phyloP scores from a whole-genome alignment of 2,329 filamentous ascomycete genomes.

The Fusarium sp. region DNA sequence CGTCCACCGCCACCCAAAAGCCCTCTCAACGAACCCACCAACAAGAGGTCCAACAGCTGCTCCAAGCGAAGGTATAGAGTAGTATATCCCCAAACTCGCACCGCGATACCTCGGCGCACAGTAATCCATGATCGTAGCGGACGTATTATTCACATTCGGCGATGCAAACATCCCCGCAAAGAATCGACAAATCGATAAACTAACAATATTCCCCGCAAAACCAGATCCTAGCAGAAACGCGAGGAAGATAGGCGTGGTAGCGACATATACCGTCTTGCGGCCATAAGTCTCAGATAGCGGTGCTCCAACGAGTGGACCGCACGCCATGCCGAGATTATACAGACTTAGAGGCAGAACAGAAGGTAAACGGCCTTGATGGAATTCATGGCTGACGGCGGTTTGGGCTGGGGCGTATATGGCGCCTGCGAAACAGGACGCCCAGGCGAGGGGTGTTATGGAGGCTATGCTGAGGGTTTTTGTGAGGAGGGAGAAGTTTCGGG shows the following conservation, averaged over 20 bases:
- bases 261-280: constrained; percentile 19
- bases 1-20: constrained; percentile 24
- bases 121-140: constrained; percentile 28
- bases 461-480: constrained; percentile 12
- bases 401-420: constrained; percentile 25
- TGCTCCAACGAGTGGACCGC: constrained; percentile 16
- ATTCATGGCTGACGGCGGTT: not conserved
- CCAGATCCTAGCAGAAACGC: not conserved
- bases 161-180: constrained; percentile 30
- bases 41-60: constrained; percentile 15
- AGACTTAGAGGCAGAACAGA: constrained; percentile 6
- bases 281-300: constrained; percentile 28
- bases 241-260: constrained; percentile 23
- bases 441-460: constrained; percentile 5
- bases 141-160: constrained; percentile 27
- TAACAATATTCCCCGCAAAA: not conserved
- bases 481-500: constrained; percentile 13
- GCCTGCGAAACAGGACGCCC: constrained; percentile 6
- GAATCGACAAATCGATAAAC: constrained; percentile 15
- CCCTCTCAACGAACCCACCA: constrained; percentile 12
- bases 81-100: constrained; percentile 16
- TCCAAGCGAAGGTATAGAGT: constrained; percentile 24
- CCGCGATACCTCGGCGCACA: constrained; percentile 1
- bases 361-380: not conserved
- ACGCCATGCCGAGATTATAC: constrained; percentile 34